Evolutionary conservation across 2,329 filamentous ascomycete genomes (phyloP).

Genomic region (Sporothrix humicola): DNA sequence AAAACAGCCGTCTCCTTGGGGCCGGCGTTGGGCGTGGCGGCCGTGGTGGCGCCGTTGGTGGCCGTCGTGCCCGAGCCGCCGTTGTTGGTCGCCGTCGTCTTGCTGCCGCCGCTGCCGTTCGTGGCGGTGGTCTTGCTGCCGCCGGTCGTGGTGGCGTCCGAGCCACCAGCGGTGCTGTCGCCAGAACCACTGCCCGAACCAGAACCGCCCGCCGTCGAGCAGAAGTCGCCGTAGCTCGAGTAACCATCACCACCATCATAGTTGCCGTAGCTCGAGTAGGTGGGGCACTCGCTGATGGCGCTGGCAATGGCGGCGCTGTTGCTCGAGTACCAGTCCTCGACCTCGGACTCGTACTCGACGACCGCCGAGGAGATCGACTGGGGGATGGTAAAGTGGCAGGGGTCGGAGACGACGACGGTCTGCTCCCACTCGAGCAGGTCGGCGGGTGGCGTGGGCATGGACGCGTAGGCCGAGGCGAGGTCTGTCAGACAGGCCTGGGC

Average conservation of each 20-base stretch:
- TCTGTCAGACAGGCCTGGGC: slow-evolving; percentile 36
- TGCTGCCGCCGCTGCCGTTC: neutral
- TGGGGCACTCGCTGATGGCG: slow-evolving; percentile 41
- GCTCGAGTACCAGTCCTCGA: slow-evolving; percentile 40
- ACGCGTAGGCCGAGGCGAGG: slow-evolving; percentile 37
- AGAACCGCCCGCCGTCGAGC: neutral
- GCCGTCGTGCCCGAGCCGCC: slow-evolving; percentile 10
- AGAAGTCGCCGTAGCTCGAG: neutral
- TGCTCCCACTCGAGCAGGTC: slow-evolving; percentile 38
- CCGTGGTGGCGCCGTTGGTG: slow-evolving; percentile 17
- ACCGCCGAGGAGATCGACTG: slow-evolving; percentile 37
- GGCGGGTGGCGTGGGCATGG: slow-evolving; percentile 40
- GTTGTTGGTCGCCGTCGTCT: slow-evolving; percentile 15
- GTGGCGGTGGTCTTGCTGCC: neutral
- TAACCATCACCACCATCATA: neutral
- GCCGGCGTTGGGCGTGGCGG: slow-evolving; percentile 28
- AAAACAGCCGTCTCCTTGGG: slow-evolving; percentile 26
- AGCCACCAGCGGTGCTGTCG: neutral
- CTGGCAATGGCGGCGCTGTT: slow-evolving; percentile 38
- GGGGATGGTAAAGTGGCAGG: slow-evolving; percentile 41
- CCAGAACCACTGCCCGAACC: neutral
- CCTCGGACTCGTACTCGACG: slow-evolving; percentile 38
- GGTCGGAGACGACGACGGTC: slow-evolving; percentile 38
- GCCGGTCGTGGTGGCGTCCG: neutral
- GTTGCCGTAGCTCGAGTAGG: slow-evolving; percentile 34